Base-by-base conservation (phyloP, 108 stramenopile genomes). In the Conticribra guillardii region DNA sequence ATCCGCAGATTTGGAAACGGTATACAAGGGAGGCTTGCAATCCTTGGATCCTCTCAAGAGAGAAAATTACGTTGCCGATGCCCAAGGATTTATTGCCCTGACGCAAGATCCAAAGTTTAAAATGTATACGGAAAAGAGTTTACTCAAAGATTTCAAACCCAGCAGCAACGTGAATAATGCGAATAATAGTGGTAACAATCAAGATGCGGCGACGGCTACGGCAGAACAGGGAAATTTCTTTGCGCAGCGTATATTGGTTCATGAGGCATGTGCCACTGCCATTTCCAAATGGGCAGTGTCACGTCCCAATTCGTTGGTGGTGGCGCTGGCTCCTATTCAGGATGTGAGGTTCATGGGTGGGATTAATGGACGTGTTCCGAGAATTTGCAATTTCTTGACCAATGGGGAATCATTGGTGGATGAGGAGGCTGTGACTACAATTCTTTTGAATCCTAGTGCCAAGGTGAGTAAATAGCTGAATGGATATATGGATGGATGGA, bases 391-490 rank as follows among this genome's bases (percentile, higher is more conserved):
- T 31, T 60, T 72, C 26, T 44, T 84, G 57, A 77, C 60, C 27
- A 44, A 33, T 19, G 47, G 44, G 51, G 58, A 57, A 0, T 84
- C 60, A 51, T 62, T 84, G 62, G 79, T 94, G 21, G 80, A 79
- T 15, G 82, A 85, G 28, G 81, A 89, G 62, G 80, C 83, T 16
- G 89, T 94, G 32, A 94, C 92, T 5, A 94, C 92, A 22, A 89
- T 94, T 51, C 67, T 94, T 23, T 53, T 91, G 54, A 94, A 94
- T 77, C 92, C 92, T 0, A 89, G 74, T 37, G 88, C 92, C 9
- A 54, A 66, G 41, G 72, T 65, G 32, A 59, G 62, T 68, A 19
- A n/a, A n/a, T n/a, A n/a, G n/a, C n/a, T n/a, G n/a, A n/a, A n/a
- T n/a, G n/a, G n/a, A n/a, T n/a, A n/a, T n/a, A n/a, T n/a, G n/a